Evolutionary conservation across 1,284 basidiomycete genomes (phyloP).

Genomic region (Amylostereum chailletii): DNA sequence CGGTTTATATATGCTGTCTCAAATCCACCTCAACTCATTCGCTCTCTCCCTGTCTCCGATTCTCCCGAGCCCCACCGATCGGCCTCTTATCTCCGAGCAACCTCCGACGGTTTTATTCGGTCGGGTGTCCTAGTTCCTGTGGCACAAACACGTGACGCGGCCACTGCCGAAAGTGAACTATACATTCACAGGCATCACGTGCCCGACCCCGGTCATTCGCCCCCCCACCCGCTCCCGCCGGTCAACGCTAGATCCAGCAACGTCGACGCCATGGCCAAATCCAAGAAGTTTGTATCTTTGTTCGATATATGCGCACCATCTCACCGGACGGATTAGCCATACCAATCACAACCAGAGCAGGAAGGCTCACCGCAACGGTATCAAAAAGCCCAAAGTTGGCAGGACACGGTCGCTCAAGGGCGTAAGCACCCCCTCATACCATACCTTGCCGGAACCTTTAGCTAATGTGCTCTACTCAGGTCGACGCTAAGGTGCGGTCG

Average conservation of each 20-base stretch:
- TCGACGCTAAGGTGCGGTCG: slow-evolving; percentile 72
- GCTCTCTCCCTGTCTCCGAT: background rate
- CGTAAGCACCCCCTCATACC: slow-evolving; percentile 34
- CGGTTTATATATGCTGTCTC: too few species aligned
- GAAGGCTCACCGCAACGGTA: slow-evolving; percentile 97
- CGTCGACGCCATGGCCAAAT: slow-evolving; percentile 63
- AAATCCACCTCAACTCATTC: background rate
- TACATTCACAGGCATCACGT: too few species aligned
- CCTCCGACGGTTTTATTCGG: slow-evolving; percentile 2
- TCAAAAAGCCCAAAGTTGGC: slow-evolving; percentile 74
- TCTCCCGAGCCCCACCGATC: too few species aligned
- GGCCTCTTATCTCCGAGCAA: too few species aligned
- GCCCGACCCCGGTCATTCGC: background rate
- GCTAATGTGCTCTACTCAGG: slow-evolving; percentile 31
- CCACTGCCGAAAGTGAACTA: too few species aligned
- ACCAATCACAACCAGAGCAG: slow-evolving; percentile 91
- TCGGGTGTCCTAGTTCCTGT: background rate
- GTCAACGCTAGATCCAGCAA: slow-evolving; percentile 13
- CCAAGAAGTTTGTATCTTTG: slow-evolving; percentile 55
- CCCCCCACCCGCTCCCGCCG: background rate
- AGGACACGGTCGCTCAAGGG: slow-evolving; percentile 85
- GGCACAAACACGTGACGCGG: too few species aligned
- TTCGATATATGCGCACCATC: slow-evolving; percentile 6
- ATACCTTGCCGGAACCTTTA: background rate
- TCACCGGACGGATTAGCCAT: slow-evolving; percentile 38